A percentile compares a stretch with the other conserved stretches of the same genome.
Evolutionary conservation across 495 filamentous ascomycete species (phyloP).

Genomic region (Symbiotaphrina buchneri): DNA sequence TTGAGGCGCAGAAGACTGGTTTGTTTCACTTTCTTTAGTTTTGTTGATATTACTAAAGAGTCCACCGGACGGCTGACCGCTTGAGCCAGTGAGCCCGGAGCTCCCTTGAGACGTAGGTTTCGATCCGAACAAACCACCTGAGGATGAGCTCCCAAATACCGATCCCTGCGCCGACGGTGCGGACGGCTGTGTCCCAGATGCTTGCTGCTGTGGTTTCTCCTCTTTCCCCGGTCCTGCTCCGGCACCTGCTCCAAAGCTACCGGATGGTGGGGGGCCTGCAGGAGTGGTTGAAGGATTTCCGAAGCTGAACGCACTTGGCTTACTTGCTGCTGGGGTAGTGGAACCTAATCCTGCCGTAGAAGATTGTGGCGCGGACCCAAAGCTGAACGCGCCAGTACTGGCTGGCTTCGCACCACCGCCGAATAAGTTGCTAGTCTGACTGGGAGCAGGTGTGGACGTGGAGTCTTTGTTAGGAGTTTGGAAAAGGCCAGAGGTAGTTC

Average conservation of each 20-base stretch:
- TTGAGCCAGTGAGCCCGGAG: neutral
- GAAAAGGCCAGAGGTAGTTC: neutral
- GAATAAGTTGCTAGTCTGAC: slow-evolving; percentile 2
- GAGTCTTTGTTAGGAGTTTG: slow-evolving; percentile 2
- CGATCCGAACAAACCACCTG: neutral
- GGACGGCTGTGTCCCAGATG: neutral
- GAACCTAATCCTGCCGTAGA: slow-evolving; percentile 2
- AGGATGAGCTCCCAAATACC: too few species aligned
- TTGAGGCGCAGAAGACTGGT: too few species aligned
- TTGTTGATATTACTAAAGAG: neutral
- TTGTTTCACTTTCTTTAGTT: too few species aligned
- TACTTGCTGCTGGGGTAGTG: slow-evolving; percentile 10
- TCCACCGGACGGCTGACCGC: neutral
- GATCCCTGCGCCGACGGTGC: neutral
- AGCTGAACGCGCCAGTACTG: neutral
- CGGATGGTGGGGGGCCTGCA: slow-evolving; percentile 33
- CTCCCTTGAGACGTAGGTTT: neutral
- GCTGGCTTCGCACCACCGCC: neutral
- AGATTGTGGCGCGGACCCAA: neutral
- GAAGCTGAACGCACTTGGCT: slow-evolving; percentile 19
- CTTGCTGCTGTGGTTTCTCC: neutral
- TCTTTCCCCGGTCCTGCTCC: neutral
- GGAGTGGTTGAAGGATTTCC: slow-evolving; percentile 36
- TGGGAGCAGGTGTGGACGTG: neutral
- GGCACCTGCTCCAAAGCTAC: slow-evolving; percentile 1